These are phyloP conservation scores for Pythium dissimile DNA, from an alignment of 352 stramenopile genomes.

Conservation along the genomic window DNA sequence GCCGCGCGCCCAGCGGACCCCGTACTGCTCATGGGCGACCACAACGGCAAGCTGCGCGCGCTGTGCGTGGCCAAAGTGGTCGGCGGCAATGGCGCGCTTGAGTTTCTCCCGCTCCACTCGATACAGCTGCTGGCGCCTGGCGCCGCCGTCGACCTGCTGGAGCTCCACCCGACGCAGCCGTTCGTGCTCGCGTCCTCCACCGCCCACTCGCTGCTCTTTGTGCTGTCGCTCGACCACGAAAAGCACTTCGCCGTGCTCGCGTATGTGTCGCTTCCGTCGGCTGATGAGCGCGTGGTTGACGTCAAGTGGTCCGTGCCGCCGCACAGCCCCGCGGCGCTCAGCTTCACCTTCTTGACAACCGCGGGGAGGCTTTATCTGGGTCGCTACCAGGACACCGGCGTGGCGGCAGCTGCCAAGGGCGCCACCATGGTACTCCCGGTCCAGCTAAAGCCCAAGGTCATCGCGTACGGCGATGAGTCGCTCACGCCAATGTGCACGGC, in stretches of 20 bases:
- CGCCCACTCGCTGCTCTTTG: constrained; percentile 33
- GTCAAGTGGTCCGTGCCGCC: constrained; percentile 50
- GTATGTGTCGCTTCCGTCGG: constrained; percentile 35
- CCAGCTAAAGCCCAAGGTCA: constrained; percentile 35
- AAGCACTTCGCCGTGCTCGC: constrained; percentile 61
- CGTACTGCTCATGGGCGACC: constrained; percentile 57
- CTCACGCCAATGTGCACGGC: constrained; percentile 33
- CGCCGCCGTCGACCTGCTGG: constrained; percentile 46
- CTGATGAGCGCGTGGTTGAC: constrained; percentile 42
- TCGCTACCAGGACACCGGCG: constrained; percentile 28
- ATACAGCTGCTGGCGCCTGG: constrained; percentile 34
- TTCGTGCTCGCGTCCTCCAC: constrained; percentile 59
- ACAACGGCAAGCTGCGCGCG: constrained; percentile 50
- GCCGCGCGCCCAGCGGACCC: constrained; percentile 46
- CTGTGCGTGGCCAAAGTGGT: constrained; percentile 53
- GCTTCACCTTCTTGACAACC: constrained; percentile 54
- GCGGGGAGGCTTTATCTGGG: constrained; percentile 46
- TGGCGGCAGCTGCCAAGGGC: not conserved
- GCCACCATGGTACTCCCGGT: constrained; percentile 10
- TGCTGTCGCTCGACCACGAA: constrained; percentile 70
- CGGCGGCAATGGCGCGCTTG: constrained; percentile 35
- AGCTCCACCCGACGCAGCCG: constrained; percentile 54
- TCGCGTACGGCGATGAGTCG: constrained; percentile 39
- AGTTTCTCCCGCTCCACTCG: constrained; percentile 65
- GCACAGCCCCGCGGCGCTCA: constrained; percentile 38